Evolutionary conservation across 805 yeast species (phyloP), one percentile per base, ranked within the genome.

Genomic region (Aciculoconidium aculeatum): DNA sequence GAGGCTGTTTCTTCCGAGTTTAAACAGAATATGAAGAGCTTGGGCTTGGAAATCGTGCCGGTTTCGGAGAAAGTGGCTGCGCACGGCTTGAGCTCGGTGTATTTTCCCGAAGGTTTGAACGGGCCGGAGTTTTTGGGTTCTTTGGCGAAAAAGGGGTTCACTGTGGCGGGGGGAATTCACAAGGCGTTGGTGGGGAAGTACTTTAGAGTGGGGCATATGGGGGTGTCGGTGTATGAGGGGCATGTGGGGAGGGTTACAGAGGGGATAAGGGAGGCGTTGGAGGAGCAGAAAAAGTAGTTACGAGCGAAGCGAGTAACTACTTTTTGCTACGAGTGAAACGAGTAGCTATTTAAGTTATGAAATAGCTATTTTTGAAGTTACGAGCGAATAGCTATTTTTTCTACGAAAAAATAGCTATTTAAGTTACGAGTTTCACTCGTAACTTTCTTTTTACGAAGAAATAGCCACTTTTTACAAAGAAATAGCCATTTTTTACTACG

Each of bases 181-280:
- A 78, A 75, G 56, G 85, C 77, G 14, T 75, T 86, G 46, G 79
- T 75, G 26, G 72, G 81, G 35, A 78, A 80, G 55, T 88, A 88
- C 64, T 84, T 90, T 66, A 75, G 97, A 59, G 77, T 88, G 36
- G 97, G 97, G 19, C 97, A 88, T 62, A 90, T 90, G 97, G 96
- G 96, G 39, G 78, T 76, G 35, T 71, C 87, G 26, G 56, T 64
- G n/a, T 58, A 59, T 36, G 60, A 51, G 30, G 69, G 66, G 25
- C 69, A 64, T 34, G 51, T 64, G 17, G 63, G 55, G 26, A 34
- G 46, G 38, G 49, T 63, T 25, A 35, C 52, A 13, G 43, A 35
- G 10, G 64, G 67, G 11, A 53, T 64, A 31, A 40, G 47, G 36
- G 66, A 61, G 24, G 47, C 72, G 11, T 51, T 69, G 37, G 45